Evolutionary conservation across 2,329 filamentous ascomycete species (phyloP), one percentile per base, ranked within the genome.

Genomic region (Diaporthe vexans): DNA sequence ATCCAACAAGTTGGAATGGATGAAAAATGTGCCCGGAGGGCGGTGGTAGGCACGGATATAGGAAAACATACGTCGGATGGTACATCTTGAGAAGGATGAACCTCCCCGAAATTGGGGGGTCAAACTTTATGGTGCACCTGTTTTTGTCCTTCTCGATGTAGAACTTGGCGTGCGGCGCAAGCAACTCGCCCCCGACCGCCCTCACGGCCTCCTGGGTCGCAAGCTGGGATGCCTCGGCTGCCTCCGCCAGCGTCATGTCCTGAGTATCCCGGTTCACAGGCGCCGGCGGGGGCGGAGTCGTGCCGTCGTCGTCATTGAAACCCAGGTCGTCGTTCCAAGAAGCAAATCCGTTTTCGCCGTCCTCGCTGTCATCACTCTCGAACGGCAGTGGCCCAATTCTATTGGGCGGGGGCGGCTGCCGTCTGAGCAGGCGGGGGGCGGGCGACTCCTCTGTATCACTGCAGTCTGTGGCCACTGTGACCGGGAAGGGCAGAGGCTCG

Each of bases 61-160:
- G 7, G 81, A 79, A 5, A 40, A 68, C 63, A 21, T 68, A 68
- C 63, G 63, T 68, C 7, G 90, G 87, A 63, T 92, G 91, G 35
- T 91, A 98, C 82, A 98, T 91, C 86, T 98, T 98, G 76, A 98
- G 86, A 56, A 98, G 84, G 70, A 98, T 93, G 81, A 94, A 97
- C 73, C 94, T 90, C 7, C 94, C 94, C 15, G 94, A 94, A 75
- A 97, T 90, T 0, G 94, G 93, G 73, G 94, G 94, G 78, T 95
- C 91, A 78, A 98, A 98, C 74, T 91, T 92, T 79, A 98, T 93
- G 19, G 93, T 95, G 78, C 97, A 96, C 83, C 93, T 95, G 84
- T 91, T 94, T 85, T 95, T 95, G 78, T 93, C 90, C 81, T 92
- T 91, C 79, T 94, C 92, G 72, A 98, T 97, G 80, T 92, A 93